Conservation (phyloP, 208 protist species). For the Crithidia expoeki region DNA sequence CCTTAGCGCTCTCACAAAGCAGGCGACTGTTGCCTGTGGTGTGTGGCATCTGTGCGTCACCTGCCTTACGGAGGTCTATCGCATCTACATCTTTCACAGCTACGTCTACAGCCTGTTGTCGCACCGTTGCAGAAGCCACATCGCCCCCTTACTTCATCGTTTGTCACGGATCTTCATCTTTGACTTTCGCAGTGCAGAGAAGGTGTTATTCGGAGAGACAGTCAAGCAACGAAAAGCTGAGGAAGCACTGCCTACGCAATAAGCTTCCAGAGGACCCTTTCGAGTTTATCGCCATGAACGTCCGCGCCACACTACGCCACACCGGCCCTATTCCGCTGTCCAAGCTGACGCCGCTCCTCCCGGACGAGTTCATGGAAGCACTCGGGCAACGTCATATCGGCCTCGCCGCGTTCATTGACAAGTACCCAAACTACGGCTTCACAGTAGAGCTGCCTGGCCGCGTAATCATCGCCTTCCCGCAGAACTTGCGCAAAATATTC, state of each 20-base stretch:
- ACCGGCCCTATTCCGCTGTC: constrained; percentile 69
- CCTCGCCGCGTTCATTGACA: constrained; percentile 32
- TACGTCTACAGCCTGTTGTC: no score
- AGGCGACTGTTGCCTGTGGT: no score
- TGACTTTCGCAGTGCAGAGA: background rate
- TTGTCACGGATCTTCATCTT: background rate
- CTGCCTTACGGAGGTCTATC: no score
- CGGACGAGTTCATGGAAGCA: constrained; percentile 63
- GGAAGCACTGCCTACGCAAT: background rate
- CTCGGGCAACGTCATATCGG: constrained; percentile 38
- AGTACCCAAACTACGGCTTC: constrained; percentile 20
- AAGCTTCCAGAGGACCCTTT: background rate
- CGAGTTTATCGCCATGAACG: background rate
- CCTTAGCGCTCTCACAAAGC: no score
- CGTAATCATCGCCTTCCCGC: constrained; percentile 38
- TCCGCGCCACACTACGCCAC: constrained; percentile 10
- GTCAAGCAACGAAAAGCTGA: background rate
- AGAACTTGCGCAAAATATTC: constrained; percentile 21
- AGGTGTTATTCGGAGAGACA: background rate
- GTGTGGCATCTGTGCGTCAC: no score
- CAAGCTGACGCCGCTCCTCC: constrained; percentile 51
- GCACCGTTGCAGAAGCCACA: no score
- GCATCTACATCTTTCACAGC: no score
- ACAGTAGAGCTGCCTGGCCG: constrained; percentile 41
- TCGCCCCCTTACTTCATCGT: background rate